Evolutionary conservation across 148 eudicot species (phyloP), one percentile per base, ranked within the genome.

Genomic region (Talinum fruticosum): DNA sequence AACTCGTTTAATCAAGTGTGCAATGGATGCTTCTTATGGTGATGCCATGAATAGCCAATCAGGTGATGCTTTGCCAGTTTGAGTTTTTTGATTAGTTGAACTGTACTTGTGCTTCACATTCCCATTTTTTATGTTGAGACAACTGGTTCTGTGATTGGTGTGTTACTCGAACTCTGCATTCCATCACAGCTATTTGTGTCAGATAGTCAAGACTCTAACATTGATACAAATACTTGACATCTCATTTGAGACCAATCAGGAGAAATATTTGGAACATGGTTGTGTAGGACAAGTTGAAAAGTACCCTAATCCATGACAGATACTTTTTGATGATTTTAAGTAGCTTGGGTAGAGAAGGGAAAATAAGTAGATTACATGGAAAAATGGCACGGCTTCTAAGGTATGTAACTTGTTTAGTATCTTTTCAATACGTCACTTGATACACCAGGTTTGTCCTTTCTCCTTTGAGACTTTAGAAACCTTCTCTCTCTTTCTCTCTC

Each of bases 21-120:
- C 95, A 66, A 89, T 90, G 98, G 97, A 90, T 88, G 90, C 97
- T 81, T 83, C 95, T 5, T 92, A 82, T 83, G 93, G 95, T 21
- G 90, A 89, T 84, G 69, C 87, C 75, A 57, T 85, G 36, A 82
- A 88, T 79, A 88, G 80, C 69, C 79, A 89, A 73, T 61, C 85
- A 54, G 97, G 97, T 90, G 88, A 79, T 76, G 51, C 3, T 71
- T 45, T 26, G 38, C 10, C 69, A 36, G 66, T 47, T 74, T 6
- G n/a, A 34, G 57, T 32, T 26, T 41, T 24, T 34, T 71, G 24
- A 23, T 45, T 26, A 59, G 57, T 61, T 34, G 24, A 36, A 16
- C 59, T 69, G 6, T 23, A 14, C 44, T 13, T 34, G 69, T 61
- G 64, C 13, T 66, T 71, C 47, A 29, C 47, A 32, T 24, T 75